Percentiles rank a stretch among this genome's conserved stretches.
Evolutionary conservation across 352 stramenopile genomes (phyloP).

Genomic region (Pythium scleroteichum): DNA sequence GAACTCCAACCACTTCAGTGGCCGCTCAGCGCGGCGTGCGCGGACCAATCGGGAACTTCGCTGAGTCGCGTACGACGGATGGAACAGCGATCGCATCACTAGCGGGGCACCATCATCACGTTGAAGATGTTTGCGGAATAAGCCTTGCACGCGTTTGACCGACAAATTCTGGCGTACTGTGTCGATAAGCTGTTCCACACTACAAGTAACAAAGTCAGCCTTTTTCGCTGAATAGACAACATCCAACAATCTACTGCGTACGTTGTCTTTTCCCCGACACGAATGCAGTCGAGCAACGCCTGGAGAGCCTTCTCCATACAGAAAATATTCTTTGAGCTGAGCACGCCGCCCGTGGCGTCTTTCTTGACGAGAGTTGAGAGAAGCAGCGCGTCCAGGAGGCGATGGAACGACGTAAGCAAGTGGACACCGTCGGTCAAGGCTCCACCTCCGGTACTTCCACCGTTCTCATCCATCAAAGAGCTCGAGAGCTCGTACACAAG

Average conservation of each 20-base stretch:
- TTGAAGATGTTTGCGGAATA: slow-evolving; percentile 67
- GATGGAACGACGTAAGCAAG: slow-evolving; percentile 59
- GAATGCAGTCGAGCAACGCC: slow-evolving; percentile 64
- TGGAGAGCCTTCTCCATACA: slow-evolving; percentile 69
- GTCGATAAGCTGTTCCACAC: slow-evolving; percentile 65
- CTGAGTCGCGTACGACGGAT: slow-evolving; percentile 52
- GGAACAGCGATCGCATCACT: slow-evolving; percentile 73
- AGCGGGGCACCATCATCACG: slow-evolving; percentile 67
- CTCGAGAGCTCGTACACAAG: slow-evolving; percentile 61
- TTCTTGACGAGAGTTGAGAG: slow-evolving; percentile 53
- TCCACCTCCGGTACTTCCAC: slow-evolving; percentile 10
- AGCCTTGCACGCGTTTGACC: slow-evolving; percentile 66
- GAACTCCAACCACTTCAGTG: slow-evolving; percentile 57
- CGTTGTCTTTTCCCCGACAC: slow-evolving; percentile 56
- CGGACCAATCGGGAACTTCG: slow-evolving; percentile 22
- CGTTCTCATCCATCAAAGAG: slow-evolving; percentile 41
- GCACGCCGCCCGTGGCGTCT: slow-evolving; percentile 47
- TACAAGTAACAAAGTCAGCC: slow-evolving; percentile 19
- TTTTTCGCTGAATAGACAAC: background rate
- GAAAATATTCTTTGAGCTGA: slow-evolving; percentile 60
- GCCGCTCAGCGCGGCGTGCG: slow-evolving; percentile 40
- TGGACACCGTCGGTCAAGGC: slow-evolving; percentile 48
- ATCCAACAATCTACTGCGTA: background rate
- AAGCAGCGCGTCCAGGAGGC: slow-evolving; percentile 53
- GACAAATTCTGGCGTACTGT: slow-evolving; percentile 70